A percentile compares a stretch with the other conserved stretches of the same genome.
Evolutionary conservation across 352 stramenopile genomes (phyloP).

Genomic region (Globisporangium middletonii): DNA sequence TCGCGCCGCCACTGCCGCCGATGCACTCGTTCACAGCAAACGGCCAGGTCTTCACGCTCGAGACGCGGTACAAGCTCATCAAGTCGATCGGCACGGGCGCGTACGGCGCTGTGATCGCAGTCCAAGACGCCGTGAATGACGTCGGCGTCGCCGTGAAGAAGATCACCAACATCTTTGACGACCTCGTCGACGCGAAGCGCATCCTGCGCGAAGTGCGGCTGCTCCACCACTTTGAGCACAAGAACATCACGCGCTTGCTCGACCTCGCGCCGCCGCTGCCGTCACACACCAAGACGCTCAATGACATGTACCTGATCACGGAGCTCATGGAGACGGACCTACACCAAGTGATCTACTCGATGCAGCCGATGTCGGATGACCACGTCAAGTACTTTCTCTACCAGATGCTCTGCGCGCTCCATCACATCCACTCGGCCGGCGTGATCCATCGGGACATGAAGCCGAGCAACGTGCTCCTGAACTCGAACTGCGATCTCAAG

Average conservation of each 20-base stretch:
- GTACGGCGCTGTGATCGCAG: slow-evolving; percentile 89
- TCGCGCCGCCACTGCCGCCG: slow-evolving; percentile 18
- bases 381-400: slow-evolving; percentile 83
- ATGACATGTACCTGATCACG: slow-evolving; percentile 96
- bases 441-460: slow-evolving; percentile 84
- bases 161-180: slow-evolving; percentile 91
- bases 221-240: slow-evolving; percentile 81
- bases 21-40: slow-evolving; percentile 72
- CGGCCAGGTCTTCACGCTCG: slow-evolving; percentile 82
- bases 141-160: slow-evolving; percentile 92
- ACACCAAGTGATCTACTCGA: slow-evolving; percentile 95
- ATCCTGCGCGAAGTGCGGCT: slow-evolving; percentile 94
- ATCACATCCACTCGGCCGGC: slow-evolving; percentile 94
- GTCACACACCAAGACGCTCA: slow-evolving; percentile 90
- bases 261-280: slow-evolving; percentile 90
- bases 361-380: slow-evolving; percentile 87
- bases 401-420: slow-evolving; percentile 70
- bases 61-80: slow-evolving; percentile 84
- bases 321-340: slow-evolving; percentile 97
- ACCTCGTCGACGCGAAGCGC: slow-evolving; percentile 97
- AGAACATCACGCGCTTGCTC: slow-evolving; percentile 91
- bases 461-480: slow-evolving; percentile 75
- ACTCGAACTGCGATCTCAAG: slow-evolving; percentile 85
- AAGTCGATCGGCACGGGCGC: slow-evolving; percentile 87
- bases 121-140: slow-evolving; percentile 44